These are phyloP conservation scores for Capsicum chinense DNA, from an alignment of 257 asterid genomes.

Conservation along the genomic window DNA sequence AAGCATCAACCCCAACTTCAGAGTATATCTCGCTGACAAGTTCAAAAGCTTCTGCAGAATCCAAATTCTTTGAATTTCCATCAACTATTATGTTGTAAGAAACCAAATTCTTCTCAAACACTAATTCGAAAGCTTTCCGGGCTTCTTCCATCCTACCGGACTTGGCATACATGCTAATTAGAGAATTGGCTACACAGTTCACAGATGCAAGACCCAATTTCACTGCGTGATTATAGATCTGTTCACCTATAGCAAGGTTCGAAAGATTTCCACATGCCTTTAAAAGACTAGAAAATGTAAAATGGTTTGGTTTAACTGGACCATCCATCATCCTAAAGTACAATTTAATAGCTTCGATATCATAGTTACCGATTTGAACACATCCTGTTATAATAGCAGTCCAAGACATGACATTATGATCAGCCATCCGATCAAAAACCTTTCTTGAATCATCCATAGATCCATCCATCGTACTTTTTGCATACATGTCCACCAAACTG, in stretches of 20 bases:
- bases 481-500: slow-evolving; percentile 89
- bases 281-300: slow-evolving; percentile 72
- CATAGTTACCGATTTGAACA: slow-evolving; percentile 60
- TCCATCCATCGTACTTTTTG: slow-evolving; percentile 57
- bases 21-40: slow-evolving; percentile 54
- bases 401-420: slow-evolving; percentile 96
- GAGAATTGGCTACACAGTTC: slow-evolving; percentile 81
- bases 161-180: slow-evolving; percentile 80
- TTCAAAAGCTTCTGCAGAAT: slow-evolving; percentile 61
- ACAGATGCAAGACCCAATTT: slow-evolving; percentile 69
- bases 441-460: slow-evolving; percentile 66
- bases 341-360: slow-evolving; percentile 65
- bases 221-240: slow-evolving; percentile 65
- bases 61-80: slow-evolving; percentile 57
- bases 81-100: slow-evolving; percentile 71
- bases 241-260: slow-evolving; percentile 60
- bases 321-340: slow-evolving; percentile 68
- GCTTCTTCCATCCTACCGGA: slow-evolving; percentile 79
- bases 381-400: slow-evolving; percentile 79
- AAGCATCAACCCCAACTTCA: slow-evolving; percentile 63
- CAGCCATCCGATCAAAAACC: slow-evolving; percentile 73
- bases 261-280: slow-evolving; percentile 80
- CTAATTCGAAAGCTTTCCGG: slow-evolving; percentile 70
- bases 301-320: slow-evolving; percentile 82
- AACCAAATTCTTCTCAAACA: slow-evolving; percentile 77